These are phyloP conservation scores for Petrea volubilis DNA, from an alignment of 257 asterid genomes.

Conservation along the genomic window DNA sequence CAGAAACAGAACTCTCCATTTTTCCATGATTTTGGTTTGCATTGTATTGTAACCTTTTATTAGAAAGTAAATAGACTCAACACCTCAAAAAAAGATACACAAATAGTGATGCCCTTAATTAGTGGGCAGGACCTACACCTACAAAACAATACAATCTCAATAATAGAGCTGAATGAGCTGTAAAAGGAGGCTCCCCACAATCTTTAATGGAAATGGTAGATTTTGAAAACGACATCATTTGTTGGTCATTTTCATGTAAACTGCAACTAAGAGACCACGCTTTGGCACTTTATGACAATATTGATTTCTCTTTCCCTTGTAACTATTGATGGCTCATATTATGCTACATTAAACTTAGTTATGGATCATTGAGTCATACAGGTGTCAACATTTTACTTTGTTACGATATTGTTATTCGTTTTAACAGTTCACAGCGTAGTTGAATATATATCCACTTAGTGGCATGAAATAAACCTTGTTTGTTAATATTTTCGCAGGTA, in stretches of 20 bases:
- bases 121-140: slow-evolving; percentile 28
- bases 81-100: no score
- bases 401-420: no score
- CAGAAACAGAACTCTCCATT: neutral
- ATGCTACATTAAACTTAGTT: no score
- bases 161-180: slow-evolving; percentile 35
- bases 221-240: slow-evolving; percentile 22
- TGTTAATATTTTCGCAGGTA: slow-evolving; percentile 34
- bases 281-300: neutral
- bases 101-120: slow-evolving; percentile 8
- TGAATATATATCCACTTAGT: no score
- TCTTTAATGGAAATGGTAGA: slow-evolving; percentile 1
- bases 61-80: no score
- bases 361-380: no score
- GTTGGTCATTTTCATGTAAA: slow-evolving; percentile 4
- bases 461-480: no score
- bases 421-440: no score
- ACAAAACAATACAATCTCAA: slow-evolving; percentile 20
- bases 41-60: neutral
- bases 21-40: neutral
- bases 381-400: no score
- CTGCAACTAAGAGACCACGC: neutral
- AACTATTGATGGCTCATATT: no score
- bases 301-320: neutral
- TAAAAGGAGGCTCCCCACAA: slow-evolving; percentile 16